A percentile compares a stretch with the other conserved stretches of the same genome.
Conservation (phyloP, 202 grass and related monocot genomes). For the Carex sylvatica region DNA sequence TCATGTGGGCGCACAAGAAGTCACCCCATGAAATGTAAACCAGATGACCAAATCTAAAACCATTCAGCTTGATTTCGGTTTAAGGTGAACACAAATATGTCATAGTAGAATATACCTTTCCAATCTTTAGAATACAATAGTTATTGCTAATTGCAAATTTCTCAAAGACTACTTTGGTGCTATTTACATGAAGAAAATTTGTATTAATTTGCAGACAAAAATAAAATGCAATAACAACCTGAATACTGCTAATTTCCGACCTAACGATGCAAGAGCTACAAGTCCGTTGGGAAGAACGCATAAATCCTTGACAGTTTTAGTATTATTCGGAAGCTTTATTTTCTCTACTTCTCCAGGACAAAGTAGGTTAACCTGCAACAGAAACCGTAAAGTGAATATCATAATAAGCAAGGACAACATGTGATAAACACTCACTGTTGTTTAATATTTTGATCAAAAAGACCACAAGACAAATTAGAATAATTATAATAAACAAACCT, state of each 20-base stretch:
- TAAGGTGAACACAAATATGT: not conserved
- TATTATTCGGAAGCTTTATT: conserved; percentile 64
- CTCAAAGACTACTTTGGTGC: not conserved
- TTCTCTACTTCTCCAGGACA: conserved; percentile 40
- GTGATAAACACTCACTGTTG: conserved; percentile 8
- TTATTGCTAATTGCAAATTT: not conserved
- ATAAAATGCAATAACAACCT: conserved; percentile 39
- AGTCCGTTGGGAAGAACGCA: conserved; percentile 49
- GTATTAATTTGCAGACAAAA: not conserved
- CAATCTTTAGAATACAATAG: not conserved
- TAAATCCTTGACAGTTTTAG: conserved; percentile 79
- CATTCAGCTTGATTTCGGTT: not conserved
- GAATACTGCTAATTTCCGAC: conserved; percentile 71
- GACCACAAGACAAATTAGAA: conserved; percentile 2
- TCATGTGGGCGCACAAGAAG: not conserved
- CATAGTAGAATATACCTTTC: not conserved
- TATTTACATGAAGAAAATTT: not conserved
- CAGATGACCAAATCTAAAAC: not conserved
- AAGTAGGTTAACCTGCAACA: conserved; percentile 69
- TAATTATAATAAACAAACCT: conserved; percentile 38
- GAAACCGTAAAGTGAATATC: conserved; percentile 29
- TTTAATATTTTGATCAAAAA: conserved; percentile 16
- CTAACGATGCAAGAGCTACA: conserved; percentile 74
- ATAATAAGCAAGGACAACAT: conserved; percentile 9
- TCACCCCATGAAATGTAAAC: not conserved